Evolutionary conservation across 1,139 yeast genomes (phyloP), one percentile per base, ranked within the genome.

Genomic region (Hemisphaericaspora xylanilytica): DNA sequence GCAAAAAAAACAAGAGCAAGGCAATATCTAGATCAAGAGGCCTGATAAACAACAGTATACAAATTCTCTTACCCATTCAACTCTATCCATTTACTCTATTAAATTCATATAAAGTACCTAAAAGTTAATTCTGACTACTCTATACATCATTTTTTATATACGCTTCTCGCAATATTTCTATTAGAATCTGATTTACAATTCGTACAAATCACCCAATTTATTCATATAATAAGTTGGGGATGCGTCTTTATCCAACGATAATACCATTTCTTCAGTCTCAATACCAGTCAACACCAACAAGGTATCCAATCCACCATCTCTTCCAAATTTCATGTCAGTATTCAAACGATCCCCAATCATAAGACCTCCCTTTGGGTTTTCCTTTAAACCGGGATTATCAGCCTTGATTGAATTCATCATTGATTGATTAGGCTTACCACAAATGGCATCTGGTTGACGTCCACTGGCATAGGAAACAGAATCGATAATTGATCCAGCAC

Each of bases 331-430:
- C 81, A 92, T 92, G 54, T 92, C 99, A 1, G 99, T 92, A 58
- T 92, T 90, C 44, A 92, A 71, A 46, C 98, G 75, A 60, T 92
- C 99, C 21, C 99, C 99, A 46, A 92, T 79, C 97, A 92, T 92
- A 49, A 92, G 75, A 7, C 96, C 85, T 42, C 78, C 73, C 11
- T 67, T 54, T 29, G 87, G 83, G 43, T 80, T 78, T 28, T 78
- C 65, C 16, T 63, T 58, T 37, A 71, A 56, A 1, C 56, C 63
- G 0, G 65, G 67, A 53, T 80, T 75, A 36, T 81, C 82, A 7
- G 87, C 85, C 46, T 83, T 79, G 56, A 92, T 86, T 17, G 95
- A 82, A 56, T 88, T 86, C 82, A 92, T 78, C 97, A 92, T 90
- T 37, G 85, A 82, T 49, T 78, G 80, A 41, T 84, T 81, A 13